Base-by-base conservation (phyloP, 1,139 yeast species). In the Sugiyamaella novakii region DNA sequence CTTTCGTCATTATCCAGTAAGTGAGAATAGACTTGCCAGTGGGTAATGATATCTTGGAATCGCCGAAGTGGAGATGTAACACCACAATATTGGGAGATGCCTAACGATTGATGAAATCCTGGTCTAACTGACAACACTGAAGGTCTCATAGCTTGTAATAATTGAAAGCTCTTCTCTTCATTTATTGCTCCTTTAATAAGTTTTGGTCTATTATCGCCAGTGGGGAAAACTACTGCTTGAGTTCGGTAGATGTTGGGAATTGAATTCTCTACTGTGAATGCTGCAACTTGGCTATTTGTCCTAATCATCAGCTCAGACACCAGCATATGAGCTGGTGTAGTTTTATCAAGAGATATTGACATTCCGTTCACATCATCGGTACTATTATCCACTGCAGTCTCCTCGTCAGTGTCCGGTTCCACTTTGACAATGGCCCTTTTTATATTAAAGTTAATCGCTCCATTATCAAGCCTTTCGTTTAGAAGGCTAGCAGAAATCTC, bases 61-160 rank as follows among this genome's bases (percentile, higher is more conserved):
- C 98, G 72, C 66, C 98, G 74, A 54, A 92, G 73, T 1, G 98
- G 98, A 0, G 97, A 89, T 0, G 98, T 89, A 2, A 87, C 83
- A 33, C 88, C 87, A 5, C 86, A 75, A 62, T 92, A 89, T 11
- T 71, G 66, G 0, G 68, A 65, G 8, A 84, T 68, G 1, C 95
- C 96, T 40, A 89, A 69, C 51, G 85, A 79, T 25, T 74, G 73
- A 65, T 91, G 97, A 0, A 66, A 64, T 1, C 61, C 61, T 1
- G 82, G 74, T 1, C 46, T 45, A 2, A 74, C 61, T 0, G 79
- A 62, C 45, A 76, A 42, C 14, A 36, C 31, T 2, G 60, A 60
- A 1, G 55, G 49, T 18, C 48, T 43, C 50, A 58, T 49, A 43
- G 67, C 63, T 12, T 45, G 31, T 10, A 51, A 30, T 6, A 55